Evolutionary conservation across 1,284 basidiomycete species (phyloP), one percentile per base, ranked within the genome.

Genomic region (Rhodotorula sp.): DNA sequence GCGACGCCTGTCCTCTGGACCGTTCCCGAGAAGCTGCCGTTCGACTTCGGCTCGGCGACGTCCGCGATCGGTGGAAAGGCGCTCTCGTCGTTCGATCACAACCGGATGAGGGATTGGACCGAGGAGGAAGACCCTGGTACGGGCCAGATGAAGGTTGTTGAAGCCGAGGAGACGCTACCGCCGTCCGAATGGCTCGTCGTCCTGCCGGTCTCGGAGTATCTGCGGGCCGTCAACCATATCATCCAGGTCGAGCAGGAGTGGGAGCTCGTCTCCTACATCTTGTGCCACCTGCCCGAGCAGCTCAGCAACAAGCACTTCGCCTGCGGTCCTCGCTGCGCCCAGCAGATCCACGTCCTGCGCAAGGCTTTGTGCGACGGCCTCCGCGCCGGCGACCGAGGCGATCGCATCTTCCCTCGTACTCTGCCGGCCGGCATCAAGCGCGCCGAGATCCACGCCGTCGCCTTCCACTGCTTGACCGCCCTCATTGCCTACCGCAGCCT

Each of bases 221-320:
- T 98, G 18, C 80, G 80, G 7, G 84, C 85, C 24, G 78, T 96
- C 53, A 83, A 89, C 68, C 83, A 83, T 3, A 85, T 98, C 64
- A 81, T 99, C 56, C 85, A 88, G 67, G 83, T 83, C 50, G 92
- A 94, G 78, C 86, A 83, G 58, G 92, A 90, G 72, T 99, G 96
- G 95, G 96, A 99, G 76, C 84, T 99, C 47, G 84, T 98, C 22
- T 93, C 93, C 5, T 99, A 96, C 77, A 84, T 95, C 8, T 84
- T 99, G 3, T 92, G 90, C 78, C 91, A 95, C 80, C 84, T 99
- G 2, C 94, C 96, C 0, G 85, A 88, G 28, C 94, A 99, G 80
- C 85, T 99, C 6, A 84, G 89, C 62, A 99, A 99, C 85, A 98
- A 97, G 81, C 93, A 98, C 78, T 86, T 97, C 65, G 94, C 97